phyloP scores from a whole-genome alignment of 768 basidiomycete genomes.

The Tulasnella sp. region DNA sequence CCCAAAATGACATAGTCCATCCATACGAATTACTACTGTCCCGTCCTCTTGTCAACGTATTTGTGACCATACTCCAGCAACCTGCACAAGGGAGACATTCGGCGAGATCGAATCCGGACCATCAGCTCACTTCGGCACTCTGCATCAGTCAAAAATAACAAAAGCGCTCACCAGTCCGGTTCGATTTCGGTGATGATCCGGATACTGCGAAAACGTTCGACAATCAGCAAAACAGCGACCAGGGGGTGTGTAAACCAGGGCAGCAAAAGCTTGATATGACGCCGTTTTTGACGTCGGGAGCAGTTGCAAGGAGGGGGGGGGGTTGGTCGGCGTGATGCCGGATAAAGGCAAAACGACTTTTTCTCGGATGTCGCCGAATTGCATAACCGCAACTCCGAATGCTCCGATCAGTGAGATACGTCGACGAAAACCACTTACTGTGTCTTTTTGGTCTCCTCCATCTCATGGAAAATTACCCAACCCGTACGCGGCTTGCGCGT shows the following conservation, averaged over 20 bases:
- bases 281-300: not conserved
- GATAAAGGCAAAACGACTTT: not conserved
- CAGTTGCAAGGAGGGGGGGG: not conserved
- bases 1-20: not conserved
- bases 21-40: not conserved
- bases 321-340: not conserved
- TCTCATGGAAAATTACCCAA: slow-evolving; percentile 94
- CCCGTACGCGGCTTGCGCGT: slow-evolving; percentile 85
- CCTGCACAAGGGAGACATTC: slow-evolving; percentile 38
- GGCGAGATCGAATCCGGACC: not conserved
- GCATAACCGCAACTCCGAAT: not conserved
- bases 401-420: not conserved
- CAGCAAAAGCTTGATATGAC: not conserved
- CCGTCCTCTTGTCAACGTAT: slow-evolving; percentile 40
- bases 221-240: slow-evolving; percentile 1
- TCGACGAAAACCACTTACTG: slow-evolving; percentile 52
- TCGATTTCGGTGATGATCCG: slow-evolving; percentile 91
- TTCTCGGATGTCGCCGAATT: not conserved
- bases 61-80: slow-evolving; percentile 52
- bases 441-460: slow-evolving; percentile 93
- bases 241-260: not conserved
- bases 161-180: slow-evolving; percentile 70
- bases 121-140: slow-evolving; percentile 6
- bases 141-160: slow-evolving; percentile 8
- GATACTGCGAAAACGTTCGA: slow-evolving; percentile 54